phyloP scores from a whole-genome alignment of 306 rosid species.

The Dicorynia guianensis region DNA sequence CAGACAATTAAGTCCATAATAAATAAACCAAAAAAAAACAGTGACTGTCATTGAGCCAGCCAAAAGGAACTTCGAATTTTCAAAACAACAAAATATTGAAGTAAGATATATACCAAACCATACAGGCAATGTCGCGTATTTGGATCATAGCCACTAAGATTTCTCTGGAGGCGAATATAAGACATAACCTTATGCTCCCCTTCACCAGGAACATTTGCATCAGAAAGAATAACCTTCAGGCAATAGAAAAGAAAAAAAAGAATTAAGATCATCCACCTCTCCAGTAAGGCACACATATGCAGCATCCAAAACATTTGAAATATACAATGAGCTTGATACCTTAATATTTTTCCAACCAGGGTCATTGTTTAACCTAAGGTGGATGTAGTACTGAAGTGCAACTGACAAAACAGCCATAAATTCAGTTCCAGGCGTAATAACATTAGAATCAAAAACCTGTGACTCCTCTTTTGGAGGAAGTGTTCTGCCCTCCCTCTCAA shows the following conservation, averaged over 20 bases:
- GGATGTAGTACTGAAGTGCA: conserved; percentile 95
- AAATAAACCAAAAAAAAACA: conserved; percentile 26
- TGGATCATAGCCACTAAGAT: conserved; percentile 91
- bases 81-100: conserved; percentile 36
- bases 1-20: conserved; percentile 5
- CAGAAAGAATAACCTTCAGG: conserved; percentile 91
- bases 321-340: conserved; percentile 53
- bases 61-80: conserved; percentile 13
- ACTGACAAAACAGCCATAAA: conserved; percentile 92
- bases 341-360: conserved; percentile 94
- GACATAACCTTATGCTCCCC: conserved; percentile 99
- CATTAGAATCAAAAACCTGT: conserved; percentile 86
- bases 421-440: conserved; percentile 97
- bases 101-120: conserved; percentile 91
- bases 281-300: conserved; percentile 4
- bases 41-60: neutral
- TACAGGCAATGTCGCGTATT: conserved; percentile 97
- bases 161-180: conserved; percentile 93
- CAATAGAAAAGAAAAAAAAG: neutral
- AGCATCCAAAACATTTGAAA: conserved; percentile 23
- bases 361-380: conserved; percentile 92
- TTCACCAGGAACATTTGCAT: conserved; percentile 99
- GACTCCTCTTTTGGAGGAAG: conserved; percentile 87
- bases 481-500: conserved; percentile 94
- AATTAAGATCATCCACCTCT: conserved; percentile 33